A percentile compares a stretch with the other conserved stretches of the same genome.
Conservation (phyloP, 805 yeast species). For the Candida easanensis region DNA sequence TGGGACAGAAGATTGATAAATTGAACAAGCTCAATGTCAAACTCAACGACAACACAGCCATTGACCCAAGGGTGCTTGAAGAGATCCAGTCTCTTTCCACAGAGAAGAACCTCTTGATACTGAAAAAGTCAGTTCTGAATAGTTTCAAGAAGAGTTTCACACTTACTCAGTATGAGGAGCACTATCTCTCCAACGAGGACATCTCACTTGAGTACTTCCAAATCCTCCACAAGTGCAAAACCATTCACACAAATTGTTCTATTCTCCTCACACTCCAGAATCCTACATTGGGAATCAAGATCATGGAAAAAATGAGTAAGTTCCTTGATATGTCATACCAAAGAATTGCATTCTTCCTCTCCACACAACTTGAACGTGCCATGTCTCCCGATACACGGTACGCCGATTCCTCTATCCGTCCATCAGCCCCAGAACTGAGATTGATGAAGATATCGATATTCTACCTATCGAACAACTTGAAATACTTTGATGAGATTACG, state of each 20-base stretch:
- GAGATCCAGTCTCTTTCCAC: slow-evolving; percentile 20
- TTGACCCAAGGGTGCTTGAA: slow-evolving; percentile 16
- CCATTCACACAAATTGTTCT: slow-evolving; percentile 65
- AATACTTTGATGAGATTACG: slow-evolving; percentile 57
- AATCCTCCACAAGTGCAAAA: slow-evolving; percentile 57
- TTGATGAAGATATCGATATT: slow-evolving; percentile 33
- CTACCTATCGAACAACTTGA: slow-evolving; percentile 39
- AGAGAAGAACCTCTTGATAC: slow-evolving; percentile 20
- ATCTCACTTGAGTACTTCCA: slow-evolving; percentile 54
- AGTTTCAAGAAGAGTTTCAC: slow-evolving; percentile 63
- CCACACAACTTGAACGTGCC: slow-evolving; percentile 28
- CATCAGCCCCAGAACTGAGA: slow-evolving; percentile 9
- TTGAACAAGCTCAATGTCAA: slow-evolving; percentile 19
- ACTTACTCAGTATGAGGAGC: slow-evolving; percentile 69
- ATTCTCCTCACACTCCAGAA: slow-evolving; percentile 68
- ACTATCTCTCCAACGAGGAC: slow-evolving; percentile 42
- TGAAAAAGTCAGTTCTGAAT: slow-evolving; percentile 51
- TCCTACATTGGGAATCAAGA: slow-evolving; percentile 59
- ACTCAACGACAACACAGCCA: slow-evolving; percentile 13
- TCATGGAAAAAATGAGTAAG: slow-evolving; percentile 56
- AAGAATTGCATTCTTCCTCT: slow-evolving; percentile 45
- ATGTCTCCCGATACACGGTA: slow-evolving; percentile 15
- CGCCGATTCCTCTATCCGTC: slow-evolving; percentile 10
- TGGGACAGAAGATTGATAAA: slow-evolving; percentile 21
- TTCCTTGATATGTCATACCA: slow-evolving; percentile 52